Conservation (phyloP, 1,284 basidiomycete genomes). For the Stygiomarasmius scandens region DNA sequence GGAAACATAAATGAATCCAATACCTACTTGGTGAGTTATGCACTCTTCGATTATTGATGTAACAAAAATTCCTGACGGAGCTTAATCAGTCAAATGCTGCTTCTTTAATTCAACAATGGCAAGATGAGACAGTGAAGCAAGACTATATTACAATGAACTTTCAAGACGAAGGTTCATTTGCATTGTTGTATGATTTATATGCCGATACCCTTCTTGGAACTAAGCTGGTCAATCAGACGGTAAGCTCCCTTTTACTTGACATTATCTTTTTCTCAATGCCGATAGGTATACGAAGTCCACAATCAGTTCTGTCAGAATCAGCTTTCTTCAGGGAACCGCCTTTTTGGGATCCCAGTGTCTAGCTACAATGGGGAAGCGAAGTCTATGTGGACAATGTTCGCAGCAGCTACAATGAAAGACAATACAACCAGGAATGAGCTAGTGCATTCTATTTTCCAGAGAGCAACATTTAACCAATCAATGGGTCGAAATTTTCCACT, state of each 20-base stretch:
- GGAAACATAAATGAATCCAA: conserved; percentile 23
- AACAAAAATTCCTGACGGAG: background rate
- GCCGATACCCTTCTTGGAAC: conserved; percentile 13
- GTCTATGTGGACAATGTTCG: conserved; percentile 13
- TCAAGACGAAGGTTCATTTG: background rate
- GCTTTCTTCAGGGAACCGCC: background rate
- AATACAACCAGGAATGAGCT: background rate
- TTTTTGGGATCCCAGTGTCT: conserved; percentile 6
- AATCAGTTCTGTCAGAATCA: background rate
- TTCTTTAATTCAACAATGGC: conserved; percentile 5
- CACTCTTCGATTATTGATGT: background rate
- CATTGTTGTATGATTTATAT: conserved; percentile 15
- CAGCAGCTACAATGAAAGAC: conserved; percentile 8
- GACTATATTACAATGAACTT: no score
- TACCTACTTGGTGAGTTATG: conserved; percentile 29
- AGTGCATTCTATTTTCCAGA: background rate
- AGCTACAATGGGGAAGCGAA: background rate
- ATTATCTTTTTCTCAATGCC: background rate
- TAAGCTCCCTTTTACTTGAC: background rate
- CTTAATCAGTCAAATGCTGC: conserved; percentile 8
- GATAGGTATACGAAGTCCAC: conserved; percentile 4
- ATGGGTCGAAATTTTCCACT: background rate
- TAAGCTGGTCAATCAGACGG: conserved; percentile 4
- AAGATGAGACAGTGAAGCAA: background rate
- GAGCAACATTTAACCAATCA: conserved; percentile 8